Conservation (phyloP, 495 filamentous ascomycete species). For the Amphirosellinia nigrospora region DNA sequence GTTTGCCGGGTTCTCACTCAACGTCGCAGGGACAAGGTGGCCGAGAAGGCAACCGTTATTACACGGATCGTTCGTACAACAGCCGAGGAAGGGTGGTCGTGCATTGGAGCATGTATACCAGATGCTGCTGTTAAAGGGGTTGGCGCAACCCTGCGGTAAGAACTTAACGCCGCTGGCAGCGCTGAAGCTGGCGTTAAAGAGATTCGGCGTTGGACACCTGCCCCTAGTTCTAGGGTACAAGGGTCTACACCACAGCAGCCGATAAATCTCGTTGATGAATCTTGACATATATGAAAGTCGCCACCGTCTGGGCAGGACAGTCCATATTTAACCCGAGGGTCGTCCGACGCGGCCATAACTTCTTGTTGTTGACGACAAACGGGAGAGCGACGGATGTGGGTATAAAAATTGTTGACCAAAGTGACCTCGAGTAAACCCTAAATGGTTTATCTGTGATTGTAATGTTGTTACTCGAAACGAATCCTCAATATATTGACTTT, state of each 20-base stretch:
- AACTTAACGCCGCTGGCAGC: constrained; percentile 29
- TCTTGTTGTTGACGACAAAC: not conserved
- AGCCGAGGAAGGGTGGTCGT: constrained; percentile 43
- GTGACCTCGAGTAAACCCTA: not conserved
- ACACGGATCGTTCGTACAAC: constrained; percentile 42
- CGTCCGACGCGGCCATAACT: constrained; percentile 17
- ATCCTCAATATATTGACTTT: not conserved
- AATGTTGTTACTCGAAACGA: not conserved
- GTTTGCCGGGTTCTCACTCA: constrained; percentile 24
- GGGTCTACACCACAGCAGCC: constrained; percentile 45
- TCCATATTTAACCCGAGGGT: constrained; percentile 25
- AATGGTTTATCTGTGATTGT: not conserved
- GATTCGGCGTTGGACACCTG: constrained; percentile 31
- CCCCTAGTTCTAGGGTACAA: constrained; percentile 34
- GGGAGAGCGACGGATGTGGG: not conserved
- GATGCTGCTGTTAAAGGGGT: constrained; percentile 26
- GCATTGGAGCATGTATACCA: constrained; percentile 42
- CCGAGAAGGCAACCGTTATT: constrained; percentile 31
- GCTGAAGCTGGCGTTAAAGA: constrained; percentile 35
- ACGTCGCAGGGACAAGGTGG: constrained; percentile 29
- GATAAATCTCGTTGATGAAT: constrained; percentile 35
- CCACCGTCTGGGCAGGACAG: constrained; percentile 40
- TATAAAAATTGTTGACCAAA: not conserved
- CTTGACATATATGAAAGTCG: constrained; percentile 39
- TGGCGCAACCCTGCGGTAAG: constrained; percentile 31